Evolutionary conservation across 2,329 filamentous ascomycete genomes (phyloP).

Genomic region (Cladophialophora bantiana): DNA sequence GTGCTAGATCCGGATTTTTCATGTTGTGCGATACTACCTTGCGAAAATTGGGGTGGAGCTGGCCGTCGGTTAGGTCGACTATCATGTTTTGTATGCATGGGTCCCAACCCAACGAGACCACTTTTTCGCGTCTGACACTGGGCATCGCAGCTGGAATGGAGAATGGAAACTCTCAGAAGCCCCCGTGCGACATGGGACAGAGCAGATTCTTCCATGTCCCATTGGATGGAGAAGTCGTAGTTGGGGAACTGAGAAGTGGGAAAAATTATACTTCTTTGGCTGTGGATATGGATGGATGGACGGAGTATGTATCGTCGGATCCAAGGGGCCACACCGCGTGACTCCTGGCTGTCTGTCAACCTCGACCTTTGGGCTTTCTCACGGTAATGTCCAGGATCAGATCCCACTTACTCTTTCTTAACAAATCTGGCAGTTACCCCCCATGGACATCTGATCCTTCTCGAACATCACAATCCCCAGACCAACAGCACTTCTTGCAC

Average conservation of each 20-base stretch:
- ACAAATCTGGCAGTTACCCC: constrained; percentile 15
- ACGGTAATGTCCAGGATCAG: constrained; percentile 6
- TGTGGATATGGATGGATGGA: not conserved
- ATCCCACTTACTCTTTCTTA: constrained; percentile 19
- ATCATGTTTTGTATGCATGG: not conserved
- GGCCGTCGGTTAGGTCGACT: not conserved
- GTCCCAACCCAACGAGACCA: too few species aligned
- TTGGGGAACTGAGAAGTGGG: not conserved
- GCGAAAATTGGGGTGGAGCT: constrained; percentile 10
- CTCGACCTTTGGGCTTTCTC: constrained; percentile 16
- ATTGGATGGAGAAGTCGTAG: not conserved
- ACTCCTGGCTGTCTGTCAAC: not conserved
- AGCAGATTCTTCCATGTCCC: not conserved
- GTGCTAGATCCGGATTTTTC: constrained; percentile 12
- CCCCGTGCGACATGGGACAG: too few species aligned
- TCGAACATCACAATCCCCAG: constrained; percentile 4
- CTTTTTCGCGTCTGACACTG: not conserved
- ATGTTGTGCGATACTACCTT: constrained; percentile 21
- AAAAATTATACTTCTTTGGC: not conserved
- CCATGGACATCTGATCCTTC: not conserved
- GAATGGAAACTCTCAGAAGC: not conserved
- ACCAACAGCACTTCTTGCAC: not conserved
- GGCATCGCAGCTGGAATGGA: not conserved
- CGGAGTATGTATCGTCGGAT: too few species aligned
- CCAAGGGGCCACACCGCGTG: not conserved